Conservation (phyloP, 2,329 filamentous ascomycete species). For the Beauveria brongniartii region DNA sequence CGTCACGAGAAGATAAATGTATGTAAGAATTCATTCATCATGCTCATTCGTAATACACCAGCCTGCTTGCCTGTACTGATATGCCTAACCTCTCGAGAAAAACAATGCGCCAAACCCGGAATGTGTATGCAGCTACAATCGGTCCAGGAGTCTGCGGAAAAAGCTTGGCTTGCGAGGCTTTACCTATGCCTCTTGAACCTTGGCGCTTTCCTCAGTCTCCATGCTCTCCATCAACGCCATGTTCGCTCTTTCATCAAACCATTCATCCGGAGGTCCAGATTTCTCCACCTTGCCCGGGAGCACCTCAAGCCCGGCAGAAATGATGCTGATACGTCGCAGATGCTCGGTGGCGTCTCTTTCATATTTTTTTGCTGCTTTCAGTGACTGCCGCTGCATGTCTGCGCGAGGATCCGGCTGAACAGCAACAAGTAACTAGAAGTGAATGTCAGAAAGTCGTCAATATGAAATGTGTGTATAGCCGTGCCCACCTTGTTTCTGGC, state of each 20-base stretch:
- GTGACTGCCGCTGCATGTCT: constrained; percentile 60
- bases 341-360: constrained; percentile 68
- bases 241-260: constrained; percentile 23
- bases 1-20: not conserved
- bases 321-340: constrained; percentile 68
- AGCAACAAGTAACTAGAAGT: constrained; percentile 58
- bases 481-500: constrained; percentile 61
- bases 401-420: constrained; percentile 58
- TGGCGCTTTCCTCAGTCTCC: not conserved
- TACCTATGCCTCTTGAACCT: not conserved
- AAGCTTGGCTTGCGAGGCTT: not conserved
- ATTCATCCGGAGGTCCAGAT: constrained; percentile 22
- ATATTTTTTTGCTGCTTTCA: constrained; percentile 62
- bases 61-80: not conserved
- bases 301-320: constrained; percentile 68
- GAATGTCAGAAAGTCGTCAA: constrained; percentile 13
- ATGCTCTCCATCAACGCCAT: not conserved
- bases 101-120: not conserved
- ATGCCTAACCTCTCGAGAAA: not conserved
- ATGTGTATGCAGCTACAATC: not conserved
- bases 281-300: constrained; percentile 17
- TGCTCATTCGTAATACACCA: not conserved
- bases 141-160: not conserved
- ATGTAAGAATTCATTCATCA: not conserved
- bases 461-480: not conserved